phyloP scores from a whole-genome alignment of 345 rosid species.

The Melaleuca alternifolia region DNA sequence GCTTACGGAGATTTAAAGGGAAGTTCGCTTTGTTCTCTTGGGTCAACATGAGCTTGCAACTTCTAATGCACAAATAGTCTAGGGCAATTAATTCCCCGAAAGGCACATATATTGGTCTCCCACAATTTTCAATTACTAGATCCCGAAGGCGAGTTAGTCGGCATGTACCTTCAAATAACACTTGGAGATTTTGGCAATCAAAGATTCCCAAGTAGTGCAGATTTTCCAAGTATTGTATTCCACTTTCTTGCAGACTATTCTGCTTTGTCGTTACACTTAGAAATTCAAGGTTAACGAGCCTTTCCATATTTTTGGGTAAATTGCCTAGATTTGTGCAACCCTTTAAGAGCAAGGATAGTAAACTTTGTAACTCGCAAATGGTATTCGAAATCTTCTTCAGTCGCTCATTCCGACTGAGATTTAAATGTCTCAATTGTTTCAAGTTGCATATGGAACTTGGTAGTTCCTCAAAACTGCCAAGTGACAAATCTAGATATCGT shows the following conservation, averaged over 20 bases:
- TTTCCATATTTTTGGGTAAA: not conserved
- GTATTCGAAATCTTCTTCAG: not conserved
- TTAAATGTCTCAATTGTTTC: not conserved
- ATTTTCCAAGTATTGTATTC: not conserved
- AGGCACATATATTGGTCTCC: not conserved
- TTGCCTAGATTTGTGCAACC: not conserved
- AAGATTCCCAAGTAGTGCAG: fast-evolving
- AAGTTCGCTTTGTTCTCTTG: not conserved
- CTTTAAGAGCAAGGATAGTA: fast-evolving
- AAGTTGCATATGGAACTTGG: not conserved
- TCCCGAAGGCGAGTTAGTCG: not conserved
- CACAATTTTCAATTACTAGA: fast-evolving
- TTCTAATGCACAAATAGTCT: fast-evolving
- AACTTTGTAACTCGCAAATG: not conserved
- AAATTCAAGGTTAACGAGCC: not conserved
- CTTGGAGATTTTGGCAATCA: not conserved
- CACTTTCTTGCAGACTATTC: not conserved
- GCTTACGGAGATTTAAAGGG: fast-evolving
- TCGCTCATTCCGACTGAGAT: fast-evolving
- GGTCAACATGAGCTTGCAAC: not conserved
- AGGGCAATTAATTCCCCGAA: not conserved
- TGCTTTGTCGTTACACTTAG: fast-evolving
- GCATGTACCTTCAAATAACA: not conserved
- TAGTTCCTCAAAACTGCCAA: not conserved
- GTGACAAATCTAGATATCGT: fast-evolving